Percentiles rank a stretch among this genome's conserved stretches.
These are phyloP conservation scores for Nemania abortiva DNA, from an alignment of 2,329 filamentous ascomycete species.

Conservation along the genomic window DNA sequence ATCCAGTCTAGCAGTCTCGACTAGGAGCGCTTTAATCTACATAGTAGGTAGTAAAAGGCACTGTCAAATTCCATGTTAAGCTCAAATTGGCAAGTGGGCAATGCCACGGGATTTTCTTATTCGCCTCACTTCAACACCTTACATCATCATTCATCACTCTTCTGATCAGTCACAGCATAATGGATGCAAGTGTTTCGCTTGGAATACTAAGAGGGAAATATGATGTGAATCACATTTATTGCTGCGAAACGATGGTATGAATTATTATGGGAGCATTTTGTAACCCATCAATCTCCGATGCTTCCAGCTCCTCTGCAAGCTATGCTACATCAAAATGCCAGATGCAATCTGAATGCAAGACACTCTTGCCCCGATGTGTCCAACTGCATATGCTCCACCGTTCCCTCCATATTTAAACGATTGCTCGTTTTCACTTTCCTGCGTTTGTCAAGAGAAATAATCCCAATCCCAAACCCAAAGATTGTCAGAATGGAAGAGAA, in stretches of 20 bases:
- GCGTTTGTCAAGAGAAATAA: neutral
- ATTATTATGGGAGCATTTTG: neutral
- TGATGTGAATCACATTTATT: constrained; percentile 3
- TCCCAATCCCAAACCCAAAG: neutral
- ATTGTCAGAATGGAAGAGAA: neutral
- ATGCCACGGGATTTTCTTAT: neutral
- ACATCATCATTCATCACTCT: neutral
- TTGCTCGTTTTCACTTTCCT: neutral
- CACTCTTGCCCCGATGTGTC: neutral
- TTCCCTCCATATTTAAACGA: neutral
- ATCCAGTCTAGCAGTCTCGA: too few species aligned
- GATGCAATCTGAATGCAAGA: neutral
- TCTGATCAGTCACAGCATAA: neutral
- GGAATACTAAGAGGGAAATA: neutral
- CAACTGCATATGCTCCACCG: neutral
- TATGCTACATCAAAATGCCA: neutral
- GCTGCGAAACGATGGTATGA: neutral
- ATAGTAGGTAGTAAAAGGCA: neutral
- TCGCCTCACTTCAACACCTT: constrained; percentile 24
- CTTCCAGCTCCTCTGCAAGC: neutral
- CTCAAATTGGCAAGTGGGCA: constrained; percentile 14
- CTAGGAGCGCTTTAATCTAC: neutral
- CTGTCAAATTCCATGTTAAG: constrained; percentile 1
- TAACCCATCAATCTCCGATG: neutral
- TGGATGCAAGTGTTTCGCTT: neutral